These are phyloP conservation scores for Trichophyton equinum DNA, from an alignment of 2,329 filamentous ascomycete species.

Conservation along the genomic window DNA sequence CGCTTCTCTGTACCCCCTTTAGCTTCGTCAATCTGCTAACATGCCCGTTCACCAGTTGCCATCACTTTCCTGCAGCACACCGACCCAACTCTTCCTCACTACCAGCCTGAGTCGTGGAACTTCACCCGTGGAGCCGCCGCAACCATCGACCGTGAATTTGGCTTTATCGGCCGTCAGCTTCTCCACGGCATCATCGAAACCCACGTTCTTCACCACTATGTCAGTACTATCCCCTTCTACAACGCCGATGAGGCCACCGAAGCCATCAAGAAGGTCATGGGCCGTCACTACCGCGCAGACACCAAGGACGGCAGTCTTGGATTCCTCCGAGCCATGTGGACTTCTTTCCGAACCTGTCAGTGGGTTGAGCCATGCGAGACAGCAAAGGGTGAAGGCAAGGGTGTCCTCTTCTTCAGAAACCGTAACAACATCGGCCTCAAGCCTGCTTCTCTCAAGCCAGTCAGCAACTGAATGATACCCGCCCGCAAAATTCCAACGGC, in stretches of 20 bases:
- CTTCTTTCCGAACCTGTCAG: slow-evolving; percentile 73
- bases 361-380: slow-evolving; percentile 90
- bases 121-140: slow-evolving; percentile 87
- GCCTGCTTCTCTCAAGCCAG: slow-evolving; percentile 6
- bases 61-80: slow-evolving; percentile 98
- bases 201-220: slow-evolving; percentile 94
- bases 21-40: not conserved
- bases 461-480: not conserved
- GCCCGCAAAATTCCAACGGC: not conserved
- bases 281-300: slow-evolving; percentile 82
- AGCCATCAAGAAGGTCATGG: slow-evolving; percentile 91
- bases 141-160: slow-evolving; percentile 94
- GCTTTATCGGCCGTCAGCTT: slow-evolving; percentile 81
- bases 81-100: slow-evolving; percentile 86
- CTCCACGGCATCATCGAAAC: slow-evolving; percentile 96
- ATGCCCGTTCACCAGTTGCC: slow-evolving; percentile 51
- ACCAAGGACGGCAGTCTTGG: slow-evolving; percentile 62
- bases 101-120: slow-evolving; percentile 75
- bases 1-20: not conserved
- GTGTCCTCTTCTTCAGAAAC: slow-evolving; percentile 92
- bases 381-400: slow-evolving; percentile 66
- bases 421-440: slow-evolving; percentile 61
- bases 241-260: slow-evolving; percentile 88
- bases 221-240: slow-evolving; percentile 94
- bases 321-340: slow-evolving; percentile 76